phyloP scores from a whole-genome alignment of 306 rosid species.

The Lupinus albus region DNA sequence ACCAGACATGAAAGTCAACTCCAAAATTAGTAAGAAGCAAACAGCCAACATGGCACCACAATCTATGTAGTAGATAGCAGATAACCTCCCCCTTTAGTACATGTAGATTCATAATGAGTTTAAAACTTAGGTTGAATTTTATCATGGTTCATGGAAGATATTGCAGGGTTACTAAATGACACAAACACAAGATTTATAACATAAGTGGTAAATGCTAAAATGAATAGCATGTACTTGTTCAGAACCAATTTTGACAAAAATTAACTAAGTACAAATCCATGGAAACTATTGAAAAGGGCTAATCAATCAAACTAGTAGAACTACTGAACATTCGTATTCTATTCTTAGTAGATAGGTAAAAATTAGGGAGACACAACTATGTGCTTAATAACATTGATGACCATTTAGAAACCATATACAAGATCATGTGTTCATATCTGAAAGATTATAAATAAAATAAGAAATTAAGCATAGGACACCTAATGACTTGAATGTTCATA shows the following conservation, averaged over 20 bases:
- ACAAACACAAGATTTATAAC: constrained; percentile 26
- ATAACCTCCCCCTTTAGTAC: constrained; percentile 6
- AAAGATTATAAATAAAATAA: neutral
- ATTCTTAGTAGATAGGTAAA: neutral
- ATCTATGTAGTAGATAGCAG: constrained; percentile 8
- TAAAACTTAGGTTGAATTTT: neutral
- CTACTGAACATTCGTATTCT: constrained; percentile 31
- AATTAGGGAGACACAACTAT: constrained; percentile 1
- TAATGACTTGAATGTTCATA: no score
- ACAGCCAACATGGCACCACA: constrained; percentile 2
- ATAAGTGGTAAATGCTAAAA: neutral
- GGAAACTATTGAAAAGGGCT: neutral
- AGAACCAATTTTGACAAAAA: neutral
- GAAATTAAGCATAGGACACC: constrained; percentile 55
- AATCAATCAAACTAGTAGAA: constrained; percentile 17
- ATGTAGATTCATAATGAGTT: neutral
- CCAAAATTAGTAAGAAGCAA: neutral
- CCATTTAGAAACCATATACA: constrained; percentile 9
- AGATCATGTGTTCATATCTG: neutral
- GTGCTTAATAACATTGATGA: neutral
- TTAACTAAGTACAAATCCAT: neutral
- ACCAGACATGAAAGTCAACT: neutral
- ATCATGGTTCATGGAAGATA: constrained; percentile 19
- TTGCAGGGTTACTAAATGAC: constrained; percentile 10
- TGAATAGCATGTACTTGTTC: neutral